Evolutionary conservation across 2,329 filamentous ascomycete species (phyloP).

Genomic region (Fusarium nematophilum): DNA sequence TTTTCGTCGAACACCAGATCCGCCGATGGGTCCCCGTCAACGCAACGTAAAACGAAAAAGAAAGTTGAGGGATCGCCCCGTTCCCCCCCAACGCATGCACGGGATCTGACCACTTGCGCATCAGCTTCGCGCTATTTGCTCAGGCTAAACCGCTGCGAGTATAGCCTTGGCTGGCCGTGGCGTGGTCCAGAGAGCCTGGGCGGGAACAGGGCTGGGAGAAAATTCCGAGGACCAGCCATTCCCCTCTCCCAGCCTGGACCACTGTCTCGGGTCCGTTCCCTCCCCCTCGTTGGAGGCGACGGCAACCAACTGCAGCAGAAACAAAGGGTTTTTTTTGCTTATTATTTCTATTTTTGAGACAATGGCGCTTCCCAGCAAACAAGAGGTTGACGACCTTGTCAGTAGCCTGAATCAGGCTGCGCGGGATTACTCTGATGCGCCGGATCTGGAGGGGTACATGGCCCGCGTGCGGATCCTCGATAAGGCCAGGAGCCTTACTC

Average conservation of each 20-base stretch:
- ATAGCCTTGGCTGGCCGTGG: conserved; percentile 5
- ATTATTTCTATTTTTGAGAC: background rate
- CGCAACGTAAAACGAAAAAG: too few relatives aligned
- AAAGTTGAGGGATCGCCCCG: background rate
- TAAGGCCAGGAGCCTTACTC: conserved; percentile 42
- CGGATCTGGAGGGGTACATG: conserved; percentile 40
- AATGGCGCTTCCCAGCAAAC: conserved; percentile 34
- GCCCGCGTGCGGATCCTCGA: conserved; percentile 44
- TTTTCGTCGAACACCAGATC: too few relatives aligned
- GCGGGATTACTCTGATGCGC: conserved; percentile 38
- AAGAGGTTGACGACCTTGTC: conserved; percentile 37
- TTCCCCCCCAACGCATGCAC: background rate
- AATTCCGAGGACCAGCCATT: conserved; percentile 6
- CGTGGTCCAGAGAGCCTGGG: conserved; percentile 5
- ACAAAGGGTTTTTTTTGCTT: background rate
- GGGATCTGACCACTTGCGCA: background rate
- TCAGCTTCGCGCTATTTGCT: background rate
- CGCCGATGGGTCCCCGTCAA: too few relatives aligned
- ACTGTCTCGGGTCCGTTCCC: too few relatives aligned
- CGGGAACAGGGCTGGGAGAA: background rate
- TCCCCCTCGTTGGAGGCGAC: background rate
- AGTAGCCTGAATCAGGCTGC: conserved; percentile 28
- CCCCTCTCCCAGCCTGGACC: background rate
- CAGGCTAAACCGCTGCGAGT: conserved; percentile 8
- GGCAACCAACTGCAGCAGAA: background rate